Conservation (phyloP, 139 green algal genomes). For the Diplosphaera chodatii region DNA sequence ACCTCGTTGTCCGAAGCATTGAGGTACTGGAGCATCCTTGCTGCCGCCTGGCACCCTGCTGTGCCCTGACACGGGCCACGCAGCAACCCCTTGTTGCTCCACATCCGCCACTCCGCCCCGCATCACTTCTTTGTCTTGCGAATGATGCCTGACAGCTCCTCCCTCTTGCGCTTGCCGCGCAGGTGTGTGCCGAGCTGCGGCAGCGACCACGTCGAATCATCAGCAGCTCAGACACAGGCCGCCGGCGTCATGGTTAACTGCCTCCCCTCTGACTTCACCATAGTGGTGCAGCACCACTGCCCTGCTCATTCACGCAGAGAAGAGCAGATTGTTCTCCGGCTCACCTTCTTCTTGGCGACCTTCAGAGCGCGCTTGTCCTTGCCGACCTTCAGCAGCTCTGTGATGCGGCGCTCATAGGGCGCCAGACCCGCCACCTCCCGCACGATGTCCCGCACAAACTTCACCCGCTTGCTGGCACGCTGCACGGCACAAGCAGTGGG, state of each 20-base stretch:
- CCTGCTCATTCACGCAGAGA: too few relatives aligned
- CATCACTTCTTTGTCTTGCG: constrained; percentile 72
- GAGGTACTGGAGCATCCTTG: too few relatives aligned
- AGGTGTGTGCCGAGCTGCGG: constrained; percentile 89
- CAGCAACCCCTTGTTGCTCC: too few relatives aligned
- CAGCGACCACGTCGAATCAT: neutral
- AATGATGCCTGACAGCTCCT: constrained; percentile 81
- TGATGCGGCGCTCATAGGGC: constrained; percentile 91
- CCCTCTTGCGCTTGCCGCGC: constrained; percentile 91
- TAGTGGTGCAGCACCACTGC: too few relatives aligned
- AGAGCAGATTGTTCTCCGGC: constrained; percentile 8
- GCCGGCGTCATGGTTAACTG: too few relatives aligned
- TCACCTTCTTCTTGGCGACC: constrained; percentile 90
- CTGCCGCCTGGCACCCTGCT: too few relatives aligned
- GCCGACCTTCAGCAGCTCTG: constrained; percentile 91
- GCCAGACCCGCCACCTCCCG: constrained; percentile 88
- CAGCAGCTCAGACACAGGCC: too few relatives aligned
- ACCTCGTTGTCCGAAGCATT: neutral
- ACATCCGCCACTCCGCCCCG: neutral
- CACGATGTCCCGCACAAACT: constrained; percentile 84
- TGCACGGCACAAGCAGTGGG: constrained; percentile 22
- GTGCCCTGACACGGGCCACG: too few relatives aligned
- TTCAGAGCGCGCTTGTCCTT: constrained; percentile 96
- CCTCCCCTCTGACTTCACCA: too few relatives aligned
- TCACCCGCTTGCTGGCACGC: constrained; percentile 73